These are phyloP conservation scores for Cyanidium caldarium DNA, from an alignment of 23 red algal species.

Conservation along the genomic window DNA sequence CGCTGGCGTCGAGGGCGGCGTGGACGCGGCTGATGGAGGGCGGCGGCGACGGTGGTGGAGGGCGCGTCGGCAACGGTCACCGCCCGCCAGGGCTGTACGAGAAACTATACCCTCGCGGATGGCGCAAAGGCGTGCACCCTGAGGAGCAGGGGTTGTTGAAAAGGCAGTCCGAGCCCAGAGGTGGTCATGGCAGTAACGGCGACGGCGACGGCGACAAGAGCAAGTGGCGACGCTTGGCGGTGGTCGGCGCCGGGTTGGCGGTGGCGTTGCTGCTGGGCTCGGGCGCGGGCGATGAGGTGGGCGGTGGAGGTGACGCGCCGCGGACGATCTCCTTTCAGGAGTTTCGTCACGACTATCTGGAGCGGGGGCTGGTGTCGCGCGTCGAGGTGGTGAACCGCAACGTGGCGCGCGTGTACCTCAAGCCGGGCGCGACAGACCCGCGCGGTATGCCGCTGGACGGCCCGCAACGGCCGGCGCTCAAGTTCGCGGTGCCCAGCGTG, in stretches of 20 bases:
- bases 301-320: background rate
- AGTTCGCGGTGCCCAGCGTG: constrained; percentile 55
- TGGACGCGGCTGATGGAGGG: background rate
- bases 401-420: constrained; percentile 61
- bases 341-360: constrained; percentile 4
- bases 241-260: background rate
- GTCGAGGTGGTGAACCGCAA: constrained; percentile 57
- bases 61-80: background rate
- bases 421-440: background rate
- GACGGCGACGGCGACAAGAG: background rate
- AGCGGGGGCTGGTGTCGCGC: background rate
- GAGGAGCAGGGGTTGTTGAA: background rate
- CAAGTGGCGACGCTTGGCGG: background rate
- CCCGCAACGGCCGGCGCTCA: constrained; percentile 33
- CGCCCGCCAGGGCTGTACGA: background rate
- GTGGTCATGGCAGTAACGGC: background rate
- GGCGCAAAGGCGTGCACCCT: background rate
- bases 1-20: background rate
- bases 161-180: background rate
- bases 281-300: background rate
- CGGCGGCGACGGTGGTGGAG: background rate
- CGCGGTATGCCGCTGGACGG: background rate
- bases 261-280: background rate
- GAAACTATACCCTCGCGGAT: background rate
- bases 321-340: constrained; percentile 7